Conservation (phyloP, 495 filamentous ascomycete genomes). For the Xylaria cubensis region DNA sequence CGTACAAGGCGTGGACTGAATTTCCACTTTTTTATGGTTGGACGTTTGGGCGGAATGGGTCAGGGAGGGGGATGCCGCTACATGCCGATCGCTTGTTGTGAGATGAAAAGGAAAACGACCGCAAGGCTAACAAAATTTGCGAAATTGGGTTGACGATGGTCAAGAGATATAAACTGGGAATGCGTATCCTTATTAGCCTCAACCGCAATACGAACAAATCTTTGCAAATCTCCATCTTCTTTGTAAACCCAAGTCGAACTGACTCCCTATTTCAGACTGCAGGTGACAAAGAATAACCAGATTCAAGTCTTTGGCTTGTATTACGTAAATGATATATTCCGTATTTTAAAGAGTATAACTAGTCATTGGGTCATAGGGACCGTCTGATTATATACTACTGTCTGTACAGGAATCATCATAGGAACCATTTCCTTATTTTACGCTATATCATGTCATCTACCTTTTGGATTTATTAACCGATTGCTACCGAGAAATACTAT, state of each 20-base stretch:
- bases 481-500: not conserved
- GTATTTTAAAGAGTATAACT: too few species aligned
- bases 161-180: constrained; percentile 15
- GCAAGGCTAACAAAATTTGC: constrained; percentile 8
- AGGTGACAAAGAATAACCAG: not conserved
- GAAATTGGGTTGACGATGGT: constrained; percentile 11
- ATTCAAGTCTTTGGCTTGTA: not conserved
- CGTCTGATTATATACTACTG: too few species aligned
- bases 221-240: constrained; percentile 1
- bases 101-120: constrained; percentile 1
- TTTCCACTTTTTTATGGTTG: constrained; percentile 20
- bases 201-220: constrained; percentile 19
- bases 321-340: not conserved
- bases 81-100: constrained; percentile 12
- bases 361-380: too few species aligned
- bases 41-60: constrained; percentile 20
- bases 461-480: not conserved
- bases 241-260: not conserved
- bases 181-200: constrained; percentile 22
- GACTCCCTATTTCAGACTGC: not conserved
- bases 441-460: not conserved
- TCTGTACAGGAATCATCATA: too few species aligned
- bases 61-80: constrained; percentile 18
- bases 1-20: constrained; percentile 27
- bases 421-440: not conserved